Percentiles rank a stretch among this genome's conserved stretches.
phyloP scores from a whole-genome alignment of 2,329 filamentous ascomycete species.

The Colletotrichum tofieldiae region DNA sequence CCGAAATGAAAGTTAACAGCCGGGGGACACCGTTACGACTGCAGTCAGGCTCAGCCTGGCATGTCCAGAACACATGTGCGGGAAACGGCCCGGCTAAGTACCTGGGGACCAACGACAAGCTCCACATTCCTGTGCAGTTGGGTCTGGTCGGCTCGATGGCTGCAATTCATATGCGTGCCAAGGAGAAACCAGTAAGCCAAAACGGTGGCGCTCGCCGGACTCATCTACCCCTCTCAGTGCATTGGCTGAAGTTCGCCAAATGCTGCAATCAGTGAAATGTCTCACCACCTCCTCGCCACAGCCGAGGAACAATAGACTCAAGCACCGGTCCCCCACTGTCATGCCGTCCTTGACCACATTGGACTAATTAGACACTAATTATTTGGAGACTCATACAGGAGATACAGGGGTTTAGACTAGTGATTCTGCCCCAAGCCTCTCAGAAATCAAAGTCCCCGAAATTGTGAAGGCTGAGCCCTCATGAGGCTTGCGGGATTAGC shows the following conservation, averaged over 20 bases:
- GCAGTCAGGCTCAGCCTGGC: background rate
- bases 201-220: background rate
- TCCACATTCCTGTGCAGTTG: background rate
- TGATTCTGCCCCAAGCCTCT: background rate
- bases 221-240: background rate
- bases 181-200: background rate
- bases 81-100: background rate
- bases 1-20: no score
- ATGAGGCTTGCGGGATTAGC: background rate
- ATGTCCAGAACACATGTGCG: no score
- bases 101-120: background rate
- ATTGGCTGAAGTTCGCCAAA: background rate
- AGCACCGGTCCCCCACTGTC: no score
- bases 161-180: background rate
- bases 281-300: background rate
- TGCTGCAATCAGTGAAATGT: background rate
- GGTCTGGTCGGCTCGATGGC: background rate
- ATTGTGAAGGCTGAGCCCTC: background rate
- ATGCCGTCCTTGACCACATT: background rate
- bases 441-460: background rate
- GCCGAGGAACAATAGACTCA: background rate
- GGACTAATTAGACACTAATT: background rate
- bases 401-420: background rate
- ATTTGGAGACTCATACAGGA: background rate
- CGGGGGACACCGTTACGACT: background rate